Base-by-base conservation (phyloP, 2,329 filamentous ascomycete genomes). In the Neopestalotiopsis sp. region DNA sequence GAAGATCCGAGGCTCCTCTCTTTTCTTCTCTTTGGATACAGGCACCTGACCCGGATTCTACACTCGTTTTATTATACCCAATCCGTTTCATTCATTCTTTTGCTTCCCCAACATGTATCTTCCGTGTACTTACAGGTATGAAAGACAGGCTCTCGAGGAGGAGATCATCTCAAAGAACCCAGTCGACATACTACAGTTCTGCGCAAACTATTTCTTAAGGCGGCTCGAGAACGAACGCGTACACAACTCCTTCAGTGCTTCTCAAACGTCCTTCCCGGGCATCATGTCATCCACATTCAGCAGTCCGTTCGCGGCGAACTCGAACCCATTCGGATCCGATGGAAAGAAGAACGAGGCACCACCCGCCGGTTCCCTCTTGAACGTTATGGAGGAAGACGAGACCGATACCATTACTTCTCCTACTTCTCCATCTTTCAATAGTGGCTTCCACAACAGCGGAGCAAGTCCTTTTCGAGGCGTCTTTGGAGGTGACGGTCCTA, bases 361-460 rank as follows among this genome's bases (percentile, higher is more conserved):
- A 64, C 34, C 34, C 34, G 79, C 20, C n/a, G 65, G 53, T 40
- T 74, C 88, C 88, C 81, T 87, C 87, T 38, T 75, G 34, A 78
- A 79, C 71, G 89, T 93, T 71, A 90, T 95, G 69, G 94, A 97
- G 81, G 94, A 97, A 76, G 94, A 97, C 66, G 93, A 95, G 79
- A 90, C 89, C 77, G 93, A 95, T 77, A 85, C 84, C 71, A 87
- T 95, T 77, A 90, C 90, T 73, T 95, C 93, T 67, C 93, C 94
- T 70, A 94, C 93, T 70, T 86, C 89, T 67, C 81, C 88, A 40
- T 87, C 81, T 68, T 91, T 91, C 75, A 53, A n/a, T 4, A 53
- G 45, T 62, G 87, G 85, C 34, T 77, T 81, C 61, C 74, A 75
- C 53, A 80, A 79, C 68, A 76, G 79, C 45, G 69, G 78, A 66